Evolutionary conservation across 192 early-diverging fungal genomes (phyloP), one percentile per base, ranked within the genome.

Genomic region (Chytriomyces sp.): DNA sequence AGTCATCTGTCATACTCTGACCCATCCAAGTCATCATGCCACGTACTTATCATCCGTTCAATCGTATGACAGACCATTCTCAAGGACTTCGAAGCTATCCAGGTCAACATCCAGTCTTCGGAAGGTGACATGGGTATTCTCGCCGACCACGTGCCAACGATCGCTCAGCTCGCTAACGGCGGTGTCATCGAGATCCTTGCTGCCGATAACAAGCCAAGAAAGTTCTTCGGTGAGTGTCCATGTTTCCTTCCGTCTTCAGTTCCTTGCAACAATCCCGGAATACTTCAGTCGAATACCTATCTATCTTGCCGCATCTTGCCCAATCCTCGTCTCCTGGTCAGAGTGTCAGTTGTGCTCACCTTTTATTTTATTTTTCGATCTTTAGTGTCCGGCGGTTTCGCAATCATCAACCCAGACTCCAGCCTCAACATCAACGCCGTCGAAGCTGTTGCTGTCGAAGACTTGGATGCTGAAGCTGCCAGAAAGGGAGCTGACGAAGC

Each of bases 61-160:
- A 49, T 76, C 49, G 6, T 69, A 23, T n/a, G 46, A 28, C 11
- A 94, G 92, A 72, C 91, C 72, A 75, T 96, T 59, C 89, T 93
- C 79, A 91, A 91, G 74, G 85, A 89, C 69, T 73, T 78, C 64
- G 89, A 91, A 76, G 94, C 94, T 63, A 88, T 90, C 65, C 96
- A 98, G 84, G 95, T 99, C 74, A 97, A 99, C 87, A 83, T 99
- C 77, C 88, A 94, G 44, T 93, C 95, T 23, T 91, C 92, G 50
- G 94, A 94, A 24, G 97, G 97, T 66, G 95, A 97, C 81, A 94
- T 99, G 90, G 97, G 97, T 95, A 93, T 99, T 75, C 90, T 99
- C 23, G 95, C 95, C 75, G 93, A 94, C 87, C 97, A 99, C 90
- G 95, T 99, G 49, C 94, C 96, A n/a, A 94, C 92, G 47, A 93